phyloP scores from a whole-genome alignment of 2,329 filamentous ascomycete genomes.

The Colletotrichum sp. region DNA sequence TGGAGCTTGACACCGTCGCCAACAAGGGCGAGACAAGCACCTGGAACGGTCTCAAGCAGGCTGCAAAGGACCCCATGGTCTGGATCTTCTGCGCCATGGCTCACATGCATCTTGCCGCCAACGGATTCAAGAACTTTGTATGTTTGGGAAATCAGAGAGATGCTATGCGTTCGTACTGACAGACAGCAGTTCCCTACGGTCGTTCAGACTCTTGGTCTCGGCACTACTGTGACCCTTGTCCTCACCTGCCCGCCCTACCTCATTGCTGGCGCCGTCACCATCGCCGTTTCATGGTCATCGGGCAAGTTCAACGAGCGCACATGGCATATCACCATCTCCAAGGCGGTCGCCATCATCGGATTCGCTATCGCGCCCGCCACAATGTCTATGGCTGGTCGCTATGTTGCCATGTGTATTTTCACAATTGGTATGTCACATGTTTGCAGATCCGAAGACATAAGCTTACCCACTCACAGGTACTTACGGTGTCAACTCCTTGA shows the following conservation, averaged over 20 bases:
- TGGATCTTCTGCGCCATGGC: slow-evolving; percentile 55
- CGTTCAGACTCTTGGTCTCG: slow-evolving; percentile 52
- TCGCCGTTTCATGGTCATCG: slow-evolving; percentile 32
- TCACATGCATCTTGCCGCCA: slow-evolving; percentile 54
- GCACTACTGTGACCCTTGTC: slow-evolving; percentile 50
- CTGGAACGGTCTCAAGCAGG: slow-evolving; percentile 34
- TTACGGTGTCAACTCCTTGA: slow-evolving; percentile 41
- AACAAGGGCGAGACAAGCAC: slow-evolving; percentile 27
- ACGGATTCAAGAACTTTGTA: slow-evolving; percentile 48
- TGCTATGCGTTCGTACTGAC: background rate
- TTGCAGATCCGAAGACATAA: too few species aligned
- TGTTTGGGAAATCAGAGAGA: background rate
- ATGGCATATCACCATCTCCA: slow-evolving; percentile 47
- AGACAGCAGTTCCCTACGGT: slow-evolving; percentile 40
- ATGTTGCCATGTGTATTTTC: slow-evolving; percentile 35
- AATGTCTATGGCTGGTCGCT: slow-evolving; percentile 30
- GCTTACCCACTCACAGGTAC: slow-evolving; percentile 12
- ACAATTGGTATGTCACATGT: slow-evolving; percentile 32
- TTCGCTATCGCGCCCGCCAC: slow-evolving; percentile 35
- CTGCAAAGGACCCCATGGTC: slow-evolving; percentile 44
- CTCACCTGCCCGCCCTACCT: slow-evolving; percentile 45
- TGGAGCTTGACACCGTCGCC: slow-evolving; percentile 28
- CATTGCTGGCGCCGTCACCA: slow-evolving; percentile 30
- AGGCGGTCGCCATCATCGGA: slow-evolving; percentile 41
- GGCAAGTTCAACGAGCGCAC: slow-evolving; percentile 48